A percentile compares a stretch with the other conserved stretches of the same genome.
phyloP scores from a whole-genome alignment of 2,329 filamentous ascomycete species.

The Alternaria ventricosa region DNA sequence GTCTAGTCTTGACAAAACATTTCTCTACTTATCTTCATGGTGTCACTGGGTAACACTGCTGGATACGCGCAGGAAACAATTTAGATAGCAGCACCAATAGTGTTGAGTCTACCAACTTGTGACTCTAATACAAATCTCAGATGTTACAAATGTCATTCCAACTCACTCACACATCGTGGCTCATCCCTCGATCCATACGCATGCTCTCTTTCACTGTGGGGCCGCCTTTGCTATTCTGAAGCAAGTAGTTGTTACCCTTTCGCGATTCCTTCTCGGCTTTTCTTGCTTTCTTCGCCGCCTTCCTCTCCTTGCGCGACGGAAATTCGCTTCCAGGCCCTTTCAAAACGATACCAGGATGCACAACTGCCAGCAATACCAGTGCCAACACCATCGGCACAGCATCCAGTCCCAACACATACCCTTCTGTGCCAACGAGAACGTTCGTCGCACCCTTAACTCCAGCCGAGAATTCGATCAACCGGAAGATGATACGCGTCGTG shows the following conservation, averaged over 20 bases:
- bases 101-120: too few relatives aligned
- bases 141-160: too few relatives aligned
- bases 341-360: constrained; percentile 35
- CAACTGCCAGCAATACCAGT: constrained; percentile 22
- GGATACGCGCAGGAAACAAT: too few relatives aligned
- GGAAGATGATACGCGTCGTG: constrained; percentile 64
- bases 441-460: constrained; percentile 48
- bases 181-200: too few relatives aligned
- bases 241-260: constrained; percentile 3
- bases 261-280: constrained; percentile 24
- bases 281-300: constrained; percentile 29
- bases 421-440: not conserved
- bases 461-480: constrained; percentile 62
- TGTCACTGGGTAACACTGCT: too few relatives aligned
- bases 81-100: too few relatives aligned
- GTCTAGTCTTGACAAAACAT: too few relatives aligned
- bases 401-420: constrained; percentile 61
- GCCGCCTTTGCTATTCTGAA: too few relatives aligned
- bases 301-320: constrained; percentile 32
- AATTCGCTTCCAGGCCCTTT: constrained; percentile 35
- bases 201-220: too few relatives aligned
- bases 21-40: too few relatives aligned
- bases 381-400: constrained; percentile 63
- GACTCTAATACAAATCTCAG: too few relatives aligned
- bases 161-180: too few relatives aligned